Evolutionary conservation across 805 yeast genomes (phyloP), one percentile per base, ranked within the genome.

Genomic region (Candida suzukii): DNA sequence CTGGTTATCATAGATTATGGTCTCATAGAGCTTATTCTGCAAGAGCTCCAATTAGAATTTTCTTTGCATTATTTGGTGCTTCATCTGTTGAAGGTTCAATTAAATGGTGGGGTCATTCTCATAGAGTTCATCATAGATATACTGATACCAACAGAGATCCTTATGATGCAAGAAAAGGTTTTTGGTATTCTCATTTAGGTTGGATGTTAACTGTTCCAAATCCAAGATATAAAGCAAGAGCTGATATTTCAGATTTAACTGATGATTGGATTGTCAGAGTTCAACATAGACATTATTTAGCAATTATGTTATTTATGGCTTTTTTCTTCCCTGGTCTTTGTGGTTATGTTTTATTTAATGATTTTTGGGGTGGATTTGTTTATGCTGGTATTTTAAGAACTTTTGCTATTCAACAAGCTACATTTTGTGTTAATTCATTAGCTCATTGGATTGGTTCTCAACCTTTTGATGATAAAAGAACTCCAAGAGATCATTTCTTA

Each of bases 31-130:
- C 91, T 17, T 84, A 78, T 54, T 71, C 72, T 41, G 88, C 83
- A 14, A 71, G 67, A 45, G 59, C 70, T 56, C 80, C 86, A 14
- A 68, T 81, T 34, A 73, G 78, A 50, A 54, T 82, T 34, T 76
- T 81, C 50, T 83, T 65, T 56, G 95, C 91, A 6, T 61, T 82
- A 22, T 84, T 84, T 53, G 95, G 95, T 48, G 87, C 91, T 27
- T 84, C 88, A 34, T 78, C 88, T 41, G 79, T 84, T 38, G 88
- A 84, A 61, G 95, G 95, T 49, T 83, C 91, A 33, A 79, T 84
- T 61, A 84, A 84, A 63, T 84, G 93, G 93, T 85, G 95, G 95
- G 77, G 83, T 37, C 93, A 84, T 60, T 74, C 83, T 40, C 95
- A 85, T 65, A 76, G 95, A 74, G 73, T 84, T 42, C 95, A 85